These are phyloP conservation scores for Ilyonectria robusta DNA, from an alignment of 2,329 filamentous ascomycete species.

Conservation along the genomic window DNA sequence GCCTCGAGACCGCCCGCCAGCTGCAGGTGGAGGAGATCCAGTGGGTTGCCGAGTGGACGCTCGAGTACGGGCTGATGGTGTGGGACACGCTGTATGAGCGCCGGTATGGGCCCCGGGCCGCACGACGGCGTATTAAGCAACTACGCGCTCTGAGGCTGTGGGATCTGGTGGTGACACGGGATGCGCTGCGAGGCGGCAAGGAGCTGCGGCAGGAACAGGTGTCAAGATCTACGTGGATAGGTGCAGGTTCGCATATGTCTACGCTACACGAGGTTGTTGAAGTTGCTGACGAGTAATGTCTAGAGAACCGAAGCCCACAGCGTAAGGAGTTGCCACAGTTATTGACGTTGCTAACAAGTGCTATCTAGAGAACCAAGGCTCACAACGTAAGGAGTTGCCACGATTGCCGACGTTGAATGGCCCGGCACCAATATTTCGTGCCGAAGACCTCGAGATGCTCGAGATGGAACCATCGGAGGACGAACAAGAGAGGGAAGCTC, in stretches of 20 bases:
- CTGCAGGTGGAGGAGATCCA: conserved; percentile 45
- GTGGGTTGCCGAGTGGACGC: conserved; percentile 47
- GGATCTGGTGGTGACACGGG: conserved; percentile 44
- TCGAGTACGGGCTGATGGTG: conserved; percentile 44
- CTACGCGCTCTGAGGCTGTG: conserved; percentile 35
- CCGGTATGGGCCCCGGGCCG: conserved; percentile 2
- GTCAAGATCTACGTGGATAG: conserved; percentile 28
- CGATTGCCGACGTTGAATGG: background rate
- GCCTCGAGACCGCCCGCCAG: conserved; percentile 19
- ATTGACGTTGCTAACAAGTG: background rate
- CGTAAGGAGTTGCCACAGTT: background rate
- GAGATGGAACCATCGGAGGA: background rate
- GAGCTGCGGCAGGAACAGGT: conserved; percentile 34
- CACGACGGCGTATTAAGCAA: conserved; percentile 29
- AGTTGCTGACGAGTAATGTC: background rate
- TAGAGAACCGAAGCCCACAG: background rate
- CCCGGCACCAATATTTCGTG: background rate
- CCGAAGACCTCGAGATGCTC: background rate
- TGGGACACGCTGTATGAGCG: conserved; percentile 35
- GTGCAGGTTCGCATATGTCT: conserved; percentile 9
- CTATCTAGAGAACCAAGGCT: background rate
- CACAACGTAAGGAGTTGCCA: background rate
- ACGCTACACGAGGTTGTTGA: background rate
- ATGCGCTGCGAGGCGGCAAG: conserved; percentile 33
- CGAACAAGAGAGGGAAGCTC: background rate